A percentile compares a stretch with the other conserved stretches of the same genome.
Evolutionary conservation across 768 basidiomycete species (phyloP).

Genomic region (Hebeloma cylindrosporum): DNA sequence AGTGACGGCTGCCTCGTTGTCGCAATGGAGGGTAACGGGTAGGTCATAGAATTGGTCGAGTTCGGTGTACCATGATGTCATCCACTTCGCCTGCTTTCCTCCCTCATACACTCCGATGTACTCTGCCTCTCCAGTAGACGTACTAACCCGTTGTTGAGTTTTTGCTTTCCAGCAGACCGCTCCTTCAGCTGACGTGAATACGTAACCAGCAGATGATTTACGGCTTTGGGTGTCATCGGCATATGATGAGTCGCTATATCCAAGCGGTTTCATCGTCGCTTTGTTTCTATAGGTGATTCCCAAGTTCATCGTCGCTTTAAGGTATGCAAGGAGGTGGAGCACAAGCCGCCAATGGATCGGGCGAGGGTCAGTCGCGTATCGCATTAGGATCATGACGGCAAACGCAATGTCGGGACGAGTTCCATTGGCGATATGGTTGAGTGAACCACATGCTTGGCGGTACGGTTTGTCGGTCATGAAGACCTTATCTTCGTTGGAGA

Average conservation of each 20-base stretch:
- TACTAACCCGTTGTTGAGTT: slow-evolving; percentile 20
- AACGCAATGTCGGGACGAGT: slow-evolving; percentile 29
- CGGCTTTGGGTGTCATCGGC: slow-evolving; percentile 19
- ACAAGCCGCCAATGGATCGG: slow-evolving; percentile 37
- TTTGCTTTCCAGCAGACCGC: slow-evolving; percentile 32
- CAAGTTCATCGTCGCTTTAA: slow-evolving; percentile 25
- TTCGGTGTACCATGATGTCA: slow-evolving; percentile 25
- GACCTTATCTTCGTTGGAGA: neutral
- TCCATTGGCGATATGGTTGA: slow-evolving; percentile 25
- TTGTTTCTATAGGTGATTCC: neutral
- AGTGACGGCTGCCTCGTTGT: slow-evolving; percentile 23
- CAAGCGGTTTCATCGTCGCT: slow-evolving; percentile 6
- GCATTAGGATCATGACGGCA: slow-evolving; percentile 20
- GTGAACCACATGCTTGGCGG: slow-evolving; percentile 21
- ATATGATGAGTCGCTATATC: slow-evolving; percentile 29
- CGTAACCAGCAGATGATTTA: slow-evolving; percentile 28
- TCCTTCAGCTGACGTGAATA: slow-evolving; percentile 28
- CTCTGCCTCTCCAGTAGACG: slow-evolving; percentile 25
- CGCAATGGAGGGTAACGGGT: slow-evolving; percentile 21
- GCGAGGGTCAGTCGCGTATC: slow-evolving; percentile 26
- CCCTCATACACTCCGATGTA: slow-evolving; percentile 32
- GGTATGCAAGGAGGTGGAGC: slow-evolving; percentile 34
- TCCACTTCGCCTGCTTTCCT: slow-evolving; percentile 33
- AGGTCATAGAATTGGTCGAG: slow-evolving; percentile 16
- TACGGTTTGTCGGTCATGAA: slow-evolving; percentile 30